Evolutionary conservation across 2,329 filamentous ascomycete species (phyloP), one percentile per base, ranked within the genome.

Genomic region (Trichoderma pleuroti): DNA sequence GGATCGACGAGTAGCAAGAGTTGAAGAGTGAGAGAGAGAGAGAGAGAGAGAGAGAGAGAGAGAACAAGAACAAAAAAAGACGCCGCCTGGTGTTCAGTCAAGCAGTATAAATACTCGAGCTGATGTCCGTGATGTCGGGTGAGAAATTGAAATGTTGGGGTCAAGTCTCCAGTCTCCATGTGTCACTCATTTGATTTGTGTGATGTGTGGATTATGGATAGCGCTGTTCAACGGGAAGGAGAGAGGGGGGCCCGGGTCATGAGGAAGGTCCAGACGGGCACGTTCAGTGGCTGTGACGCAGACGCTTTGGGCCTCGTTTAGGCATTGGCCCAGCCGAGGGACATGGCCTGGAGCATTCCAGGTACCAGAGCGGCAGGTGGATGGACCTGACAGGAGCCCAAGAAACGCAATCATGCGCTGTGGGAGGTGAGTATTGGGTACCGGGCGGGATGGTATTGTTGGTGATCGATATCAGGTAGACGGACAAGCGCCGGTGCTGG

Each of bases 251-350:
- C n/a, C 28, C 56, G 14, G 63, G 70, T 71, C 70, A 71, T 71
- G 66, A 71, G 70, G 70, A 54, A 70, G 49, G 67, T 63, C 42
- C 30, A 54, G 57, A 62, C 30, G 56, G 66, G 39, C 66, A 36
- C 26, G 28, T 32, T 52, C 60, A 26, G 68, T 70, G 61, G 61
- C 42, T 70, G 70, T 71, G 70, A 71, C 70, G 70, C 70, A 71
- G 69, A 63, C 63, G 54, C 14, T 65, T 66, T 57, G 63, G 63
- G 63, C 63, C 49, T 56, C 32, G 49, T 42, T 66, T 66, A 52
- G 63, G 63, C 63, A 57, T 57, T 62, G 59, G 59, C 46, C 46
- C 42, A 52, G 46, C 46, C 46, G 49, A 42, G 63, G 63, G 56
- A 21, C 21, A 24, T 36, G 42, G 18, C 24, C 21, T 26, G 63